Conservation (phyloP, 805 yeast species). For the Nakazawaea molendinolei region DNA sequence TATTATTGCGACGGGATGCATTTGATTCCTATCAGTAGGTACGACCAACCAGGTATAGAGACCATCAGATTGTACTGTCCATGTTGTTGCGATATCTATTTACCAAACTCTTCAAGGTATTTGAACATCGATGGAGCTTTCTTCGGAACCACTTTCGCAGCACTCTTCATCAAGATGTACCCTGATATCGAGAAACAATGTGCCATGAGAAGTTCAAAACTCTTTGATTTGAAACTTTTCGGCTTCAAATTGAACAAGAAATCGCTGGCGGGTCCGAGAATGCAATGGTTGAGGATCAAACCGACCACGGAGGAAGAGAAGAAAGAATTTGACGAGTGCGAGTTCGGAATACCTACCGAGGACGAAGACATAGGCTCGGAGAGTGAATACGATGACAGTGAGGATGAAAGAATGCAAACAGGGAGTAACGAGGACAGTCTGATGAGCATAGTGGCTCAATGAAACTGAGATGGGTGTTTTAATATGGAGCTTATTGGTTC, state of each 20-base stretch:
- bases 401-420: constrained; percentile 11
- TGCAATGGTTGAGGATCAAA: constrained; percentile 85
- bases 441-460: constrained; percentile 8
- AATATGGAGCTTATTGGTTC: not conserved
- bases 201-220: constrained; percentile 47
- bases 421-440: constrained; percentile 11
- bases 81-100: constrained; percentile 83
- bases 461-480: not conserved
- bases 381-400: constrained; percentile 15
- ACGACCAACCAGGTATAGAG: constrained; percentile 86
- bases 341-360: constrained; percentile 47
- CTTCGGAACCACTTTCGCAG: constrained; percentile 95
- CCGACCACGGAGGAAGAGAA: constrained; percentile 60
- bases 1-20: constrained; percentile 86
- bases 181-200: constrained; percentile 85
- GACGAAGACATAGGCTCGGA: constrained; percentile 22
- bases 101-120: constrained; percentile 83
- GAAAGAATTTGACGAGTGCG: constrained; percentile 58
- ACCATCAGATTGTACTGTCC: constrained; percentile 93
- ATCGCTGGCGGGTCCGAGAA: constrained; percentile 83
- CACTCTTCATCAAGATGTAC: constrained; percentile 82
- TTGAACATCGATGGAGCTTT: constrained; percentile 92
- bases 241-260: constrained; percentile 79
- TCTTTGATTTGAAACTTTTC: constrained; percentile 69
- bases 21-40: constrained; percentile 83